A percentile compares a stretch with the other conserved stretches of the same genome.
Evolutionary conservation across 2,329 filamentous ascomycete species (phyloP).

Genomic region (Verticillium zaregamsianum): DNA sequence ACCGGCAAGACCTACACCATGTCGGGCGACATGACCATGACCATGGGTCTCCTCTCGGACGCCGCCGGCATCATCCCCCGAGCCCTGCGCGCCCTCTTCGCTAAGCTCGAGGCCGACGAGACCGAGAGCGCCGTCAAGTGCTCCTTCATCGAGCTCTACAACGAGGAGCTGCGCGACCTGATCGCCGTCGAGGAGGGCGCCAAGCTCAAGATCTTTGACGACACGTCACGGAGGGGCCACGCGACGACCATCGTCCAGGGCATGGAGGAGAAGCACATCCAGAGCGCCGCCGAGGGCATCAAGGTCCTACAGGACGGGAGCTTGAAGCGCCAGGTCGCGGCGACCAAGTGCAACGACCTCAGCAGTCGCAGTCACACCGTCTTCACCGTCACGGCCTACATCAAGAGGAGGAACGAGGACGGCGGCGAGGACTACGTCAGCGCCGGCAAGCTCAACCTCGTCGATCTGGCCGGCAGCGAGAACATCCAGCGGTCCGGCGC

Average conservation of each 20-base stretch:
- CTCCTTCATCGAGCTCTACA: slow-evolving; percentile 98
- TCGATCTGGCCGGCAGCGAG: slow-evolving; percentile 94
- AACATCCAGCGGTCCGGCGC: slow-evolving; percentile 96
- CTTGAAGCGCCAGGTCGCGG: slow-evolving; percentile 93
- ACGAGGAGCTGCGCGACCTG: slow-evolving; percentile 91
- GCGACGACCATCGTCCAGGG: slow-evolving; percentile 86
- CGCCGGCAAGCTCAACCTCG: slow-evolving; percentile 90
- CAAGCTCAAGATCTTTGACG: slow-evolving; percentile 95
- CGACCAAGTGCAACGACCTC: slow-evolving; percentile 98
- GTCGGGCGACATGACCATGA: slow-evolving; percentile 95
- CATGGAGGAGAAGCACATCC: slow-evolving; percentile 95
- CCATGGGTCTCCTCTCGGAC: slow-evolving; percentile 79
- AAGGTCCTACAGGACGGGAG: slow-evolving; percentile 85
- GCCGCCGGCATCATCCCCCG: slow-evolving; percentile 93
- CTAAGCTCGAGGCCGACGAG: slow-evolving; percentile 73
- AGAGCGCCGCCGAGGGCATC: slow-evolving; percentile 78
- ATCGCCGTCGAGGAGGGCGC: slow-evolving; percentile 74
- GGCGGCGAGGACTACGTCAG: slow-evolving; percentile 88
- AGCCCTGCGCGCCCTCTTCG: slow-evolving; percentile 81
- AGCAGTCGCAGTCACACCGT: slow-evolving; percentile 96
- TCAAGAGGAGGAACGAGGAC: slow-evolving; percentile 74
- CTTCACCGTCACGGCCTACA: slow-evolving; percentile 90
- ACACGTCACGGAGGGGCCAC: slow-evolving; percentile 80
- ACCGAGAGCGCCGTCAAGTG: slow-evolving; percentile 89
- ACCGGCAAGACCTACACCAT: slow-evolving; percentile 99